Evolutionary conservation across 1,284 basidiomycete species (phyloP).

Genomic region (Trametes sp.): DNA sequence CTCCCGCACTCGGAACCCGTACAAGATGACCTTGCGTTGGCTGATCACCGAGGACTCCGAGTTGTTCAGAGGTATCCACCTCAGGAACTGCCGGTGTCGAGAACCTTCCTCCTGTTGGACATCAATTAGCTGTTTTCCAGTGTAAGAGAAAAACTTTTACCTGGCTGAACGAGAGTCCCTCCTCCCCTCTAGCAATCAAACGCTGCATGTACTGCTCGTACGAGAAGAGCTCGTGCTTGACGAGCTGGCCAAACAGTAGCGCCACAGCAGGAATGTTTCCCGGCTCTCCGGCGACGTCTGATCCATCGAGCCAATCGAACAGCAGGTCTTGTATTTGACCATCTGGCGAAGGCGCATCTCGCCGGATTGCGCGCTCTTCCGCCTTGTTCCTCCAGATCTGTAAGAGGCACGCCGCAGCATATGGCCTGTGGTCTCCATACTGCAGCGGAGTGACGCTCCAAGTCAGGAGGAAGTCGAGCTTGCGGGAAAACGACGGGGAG

Average conservation of each 20-base stretch:
- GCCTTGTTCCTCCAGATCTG: slow-evolving; percentile 72
- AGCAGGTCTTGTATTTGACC: slow-evolving; percentile 74
- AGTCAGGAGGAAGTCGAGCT: slow-evolving; percentile 83
- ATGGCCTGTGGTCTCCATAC: slow-evolving; percentile 86
- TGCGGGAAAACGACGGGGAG: slow-evolving; percentile 61
- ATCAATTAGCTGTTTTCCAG: background rate
- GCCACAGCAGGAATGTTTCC: slow-evolving; percentile 71
- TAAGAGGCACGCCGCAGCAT: slow-evolving; percentile 81
- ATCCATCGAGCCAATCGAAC: slow-evolving; percentile 87
- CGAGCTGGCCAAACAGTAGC: slow-evolving; percentile 82
- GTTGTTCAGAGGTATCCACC: slow-evolving; percentile 72
- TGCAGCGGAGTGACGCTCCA: slow-evolving; percentile 89
- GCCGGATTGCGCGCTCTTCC: slow-evolving; percentile 64
- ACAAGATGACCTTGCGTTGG: slow-evolving; percentile 72
- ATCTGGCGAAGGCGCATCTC: slow-evolving; percentile 62
- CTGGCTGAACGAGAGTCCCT: slow-evolving; percentile 61
- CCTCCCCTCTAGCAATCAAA: slow-evolving; percentile 83
- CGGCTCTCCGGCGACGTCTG: slow-evolving; percentile 63
- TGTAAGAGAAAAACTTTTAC: slow-evolving; percentile 32
- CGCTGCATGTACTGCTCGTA: slow-evolving; percentile 88
- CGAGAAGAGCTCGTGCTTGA: slow-evolving; percentile 79
- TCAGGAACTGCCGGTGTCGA: slow-evolving; percentile 71
- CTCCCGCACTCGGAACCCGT: slow-evolving; percentile 70
- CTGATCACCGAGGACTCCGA: slow-evolving; percentile 62
- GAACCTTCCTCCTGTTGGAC: slow-evolving; percentile 49